Conservation (phyloP, 139 green algal genomes). For the Chlorella sp. region DNA sequence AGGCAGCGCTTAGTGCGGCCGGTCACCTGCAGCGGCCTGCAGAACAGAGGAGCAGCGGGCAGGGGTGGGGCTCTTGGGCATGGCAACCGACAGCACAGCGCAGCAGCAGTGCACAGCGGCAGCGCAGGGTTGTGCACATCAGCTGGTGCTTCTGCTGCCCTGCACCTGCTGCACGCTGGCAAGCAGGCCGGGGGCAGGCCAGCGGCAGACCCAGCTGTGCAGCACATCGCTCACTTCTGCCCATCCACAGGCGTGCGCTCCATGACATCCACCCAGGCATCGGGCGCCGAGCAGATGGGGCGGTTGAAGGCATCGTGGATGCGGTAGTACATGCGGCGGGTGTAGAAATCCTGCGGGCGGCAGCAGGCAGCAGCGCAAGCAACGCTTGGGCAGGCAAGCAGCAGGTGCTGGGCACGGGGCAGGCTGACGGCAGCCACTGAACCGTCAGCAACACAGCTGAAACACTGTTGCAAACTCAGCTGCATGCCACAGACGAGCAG, state of each 20-base stretch:
- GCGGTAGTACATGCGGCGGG: conserved; percentile 72
- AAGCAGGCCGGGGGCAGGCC: background rate
- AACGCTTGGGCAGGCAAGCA: no score
- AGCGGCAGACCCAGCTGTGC: no score
- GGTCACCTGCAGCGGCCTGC: conserved; percentile 68
- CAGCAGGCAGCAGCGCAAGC: background rate
- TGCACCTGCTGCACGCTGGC: background rate
- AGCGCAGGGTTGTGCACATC: no score
- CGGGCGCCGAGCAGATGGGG: conserved; percentile 91
- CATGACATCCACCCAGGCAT: conserved; percentile 93
- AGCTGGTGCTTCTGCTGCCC: background rate
- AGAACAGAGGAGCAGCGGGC: background rate
- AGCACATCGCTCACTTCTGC: conserved; percentile 48
- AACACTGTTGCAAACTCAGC: no score
- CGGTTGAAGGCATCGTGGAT: conserved; percentile 95
- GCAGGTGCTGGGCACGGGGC: no score
- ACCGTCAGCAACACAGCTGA: no score
- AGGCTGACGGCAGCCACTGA: no score
- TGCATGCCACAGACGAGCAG: no score
- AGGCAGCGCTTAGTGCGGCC: conserved; percentile 75
- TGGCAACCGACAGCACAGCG: no score
- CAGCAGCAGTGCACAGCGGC: background rate
- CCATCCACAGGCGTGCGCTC: conserved; percentile 70
- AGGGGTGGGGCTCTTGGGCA: no score
- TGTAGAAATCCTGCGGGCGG: conserved; percentile 91